phyloP scores from a whole-genome alignment of 345 rosid genomes.

The Pelargonium nanum region DNA sequence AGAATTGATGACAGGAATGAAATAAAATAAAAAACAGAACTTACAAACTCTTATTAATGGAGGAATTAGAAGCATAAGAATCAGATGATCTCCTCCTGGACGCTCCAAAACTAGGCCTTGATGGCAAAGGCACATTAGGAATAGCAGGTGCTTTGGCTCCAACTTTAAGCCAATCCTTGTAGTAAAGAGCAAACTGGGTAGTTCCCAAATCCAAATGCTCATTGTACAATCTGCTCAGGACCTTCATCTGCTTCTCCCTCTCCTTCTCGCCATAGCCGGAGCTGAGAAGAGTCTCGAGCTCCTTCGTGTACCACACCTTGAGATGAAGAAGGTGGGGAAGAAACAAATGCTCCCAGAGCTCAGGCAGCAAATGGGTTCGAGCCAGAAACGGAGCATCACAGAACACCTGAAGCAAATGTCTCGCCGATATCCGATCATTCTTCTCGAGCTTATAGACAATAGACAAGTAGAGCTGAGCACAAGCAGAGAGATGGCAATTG shows the following conservation, averaged over 20 bases:
- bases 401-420: constrained; percentile 51
- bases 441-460: constrained; percentile 48
- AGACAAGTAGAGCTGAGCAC: constrained; percentile 47
- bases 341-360: constrained; percentile 59
- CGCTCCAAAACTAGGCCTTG: constrained; percentile 16
- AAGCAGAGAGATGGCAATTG: constrained; percentile 46
- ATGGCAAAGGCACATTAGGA: constrained; percentile 44
- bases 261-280: constrained; percentile 8
- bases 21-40: constrained; percentile 6
- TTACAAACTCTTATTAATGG: constrained; percentile 36
- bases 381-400: constrained; percentile 43
- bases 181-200: constrained; percentile 38
- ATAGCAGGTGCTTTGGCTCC: constrained; percentile 37
- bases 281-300: constrained; percentile 28
- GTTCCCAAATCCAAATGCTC: constrained; percentile 45
- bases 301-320: constrained; percentile 47
- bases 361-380: constrained; percentile 49
- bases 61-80: constrained; percentile 29
- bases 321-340: constrained; percentile 67
- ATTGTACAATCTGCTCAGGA: constrained; percentile 30
- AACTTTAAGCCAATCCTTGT: constrained; percentile 43
- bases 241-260: constrained; percentile 27
- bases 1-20: background rate
- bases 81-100: constrained; percentile 42
- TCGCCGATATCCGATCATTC: constrained; percentile 35